A percentile compares a stretch with the other conserved stretches of the same genome.
These are phyloP conservation scores for Microdochium trichocladiopsis DNA, from an alignment of 2,329 filamentous ascomycete genomes.

Conservation along the genomic window DNA sequence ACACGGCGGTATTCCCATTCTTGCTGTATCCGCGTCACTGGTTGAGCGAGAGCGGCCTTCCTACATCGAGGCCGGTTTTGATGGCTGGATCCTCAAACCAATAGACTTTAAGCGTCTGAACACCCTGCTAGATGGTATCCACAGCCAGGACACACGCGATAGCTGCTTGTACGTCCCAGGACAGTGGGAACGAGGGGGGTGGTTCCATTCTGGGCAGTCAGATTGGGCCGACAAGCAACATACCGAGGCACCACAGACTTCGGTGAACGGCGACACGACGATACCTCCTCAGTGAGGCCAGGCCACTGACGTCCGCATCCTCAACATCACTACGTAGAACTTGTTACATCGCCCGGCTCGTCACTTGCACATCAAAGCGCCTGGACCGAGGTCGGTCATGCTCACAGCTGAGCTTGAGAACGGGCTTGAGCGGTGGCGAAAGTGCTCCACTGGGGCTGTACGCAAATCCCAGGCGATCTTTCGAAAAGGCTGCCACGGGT, in stretches of 20 bases:
- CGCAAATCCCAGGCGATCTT: too few relatives aligned
- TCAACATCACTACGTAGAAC: too few relatives aligned
- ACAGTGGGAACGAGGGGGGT: conserved; percentile 79
- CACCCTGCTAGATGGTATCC: conserved; percentile 62
- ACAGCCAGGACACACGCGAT: conserved; percentile 49
- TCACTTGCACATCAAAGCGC: too few relatives aligned
- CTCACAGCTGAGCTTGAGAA: too few relatives aligned
- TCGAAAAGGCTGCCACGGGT: too few relatives aligned
- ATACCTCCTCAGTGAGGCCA: too few relatives aligned
- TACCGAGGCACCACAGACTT: not conserved
- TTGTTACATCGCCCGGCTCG: too few relatives aligned
- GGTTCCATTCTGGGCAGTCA: conserved; percentile 46
- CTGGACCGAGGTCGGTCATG: too few relatives aligned
- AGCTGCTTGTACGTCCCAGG: conserved; percentile 64
- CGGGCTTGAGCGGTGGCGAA: too few relatives aligned
- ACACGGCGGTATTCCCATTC: conserved; percentile 69
- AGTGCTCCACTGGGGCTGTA: too few relatives aligned
- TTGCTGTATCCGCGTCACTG: conserved; percentile 81
- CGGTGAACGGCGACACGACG: not conserved
- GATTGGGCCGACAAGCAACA: not conserved
- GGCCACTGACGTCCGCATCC: too few relatives aligned
- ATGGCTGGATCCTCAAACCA: conserved; percentile 86
- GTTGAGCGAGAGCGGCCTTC: conserved; percentile 59
- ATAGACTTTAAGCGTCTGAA: conserved; percentile 74
- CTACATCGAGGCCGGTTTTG: conserved; percentile 75